These are phyloP conservation scores for Kazachstania kunashirensis DNA, from an alignment of 805 yeast species.

Conservation along the genomic window DNA sequence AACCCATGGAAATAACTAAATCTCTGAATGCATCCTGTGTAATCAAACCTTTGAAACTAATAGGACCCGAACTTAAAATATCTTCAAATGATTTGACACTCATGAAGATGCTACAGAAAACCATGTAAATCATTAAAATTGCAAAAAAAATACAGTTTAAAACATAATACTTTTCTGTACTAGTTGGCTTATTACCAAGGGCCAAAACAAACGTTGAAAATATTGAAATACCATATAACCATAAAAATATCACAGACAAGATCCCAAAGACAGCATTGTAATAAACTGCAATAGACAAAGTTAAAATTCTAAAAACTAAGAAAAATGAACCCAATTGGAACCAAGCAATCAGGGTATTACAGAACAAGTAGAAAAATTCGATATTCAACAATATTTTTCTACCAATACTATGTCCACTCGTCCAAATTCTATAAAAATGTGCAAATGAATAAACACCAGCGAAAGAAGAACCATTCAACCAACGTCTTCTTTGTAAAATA, in stretches of 20 bases:
- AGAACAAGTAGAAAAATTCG: conserved; percentile 70
- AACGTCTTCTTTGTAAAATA: conserved; percentile 85
- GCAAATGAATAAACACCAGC: conserved; percentile 82
- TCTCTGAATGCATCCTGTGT: conserved; percentile 71
- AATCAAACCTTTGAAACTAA: conserved; percentile 41
- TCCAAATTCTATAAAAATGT: conserved; percentile 70
- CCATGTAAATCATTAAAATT: conserved; percentile 76
- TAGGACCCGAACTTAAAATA: conserved; percentile 29
- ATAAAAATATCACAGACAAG: conserved; percentile 66
- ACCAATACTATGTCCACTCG: conserved; percentile 57
- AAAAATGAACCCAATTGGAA: conserved; percentile 86
- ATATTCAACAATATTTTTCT: conserved; percentile 66
- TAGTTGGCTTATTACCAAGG: conserved; percentile 90
- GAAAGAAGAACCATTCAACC: conserved; percentile 95
- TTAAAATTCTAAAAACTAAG: conserved; percentile 78
- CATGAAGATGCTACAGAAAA: conserved; percentile 77
- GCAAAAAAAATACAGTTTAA: conserved; percentile 76
- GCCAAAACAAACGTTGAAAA: conserved; percentile 82
- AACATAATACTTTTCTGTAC: conserved; percentile 70
- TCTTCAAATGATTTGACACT: conserved; percentile 60
- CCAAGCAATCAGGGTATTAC: conserved; percentile 78
- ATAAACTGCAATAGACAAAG: conserved; percentile 55
- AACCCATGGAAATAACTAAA: conserved; percentile 70
- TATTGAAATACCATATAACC: conserved; percentile 75
- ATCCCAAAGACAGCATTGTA: conserved; percentile 55